Conservation (phyloP, 495 filamentous ascomycete species). For the Entonaema liquescens region DNA sequence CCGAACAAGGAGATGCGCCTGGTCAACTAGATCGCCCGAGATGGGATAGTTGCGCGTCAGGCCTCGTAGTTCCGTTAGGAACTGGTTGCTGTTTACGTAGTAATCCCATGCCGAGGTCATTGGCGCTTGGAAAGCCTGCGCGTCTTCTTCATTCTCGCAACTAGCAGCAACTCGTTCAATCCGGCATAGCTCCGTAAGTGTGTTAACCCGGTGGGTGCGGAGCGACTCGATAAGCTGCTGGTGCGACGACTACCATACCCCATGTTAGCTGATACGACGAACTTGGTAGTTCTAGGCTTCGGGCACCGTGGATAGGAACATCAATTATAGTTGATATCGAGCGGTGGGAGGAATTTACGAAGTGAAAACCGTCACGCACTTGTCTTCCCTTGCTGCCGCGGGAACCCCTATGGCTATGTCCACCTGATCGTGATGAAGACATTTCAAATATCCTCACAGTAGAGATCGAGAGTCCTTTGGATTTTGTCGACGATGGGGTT, state of each 20-base stretch:
- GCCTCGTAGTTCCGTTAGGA: conserved; percentile 75
- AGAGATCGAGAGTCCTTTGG: neutral
- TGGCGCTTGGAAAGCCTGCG: conserved; percentile 61
- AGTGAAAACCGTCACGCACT: conserved; percentile 43
- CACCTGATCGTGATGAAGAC: conserved; percentile 36
- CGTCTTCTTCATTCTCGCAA: conserved; percentile 63
- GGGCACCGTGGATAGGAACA: neutral
- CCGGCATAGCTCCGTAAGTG: conserved; percentile 75
- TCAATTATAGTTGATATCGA: conserved; percentile 5
- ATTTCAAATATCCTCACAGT: conserved; percentile 15
- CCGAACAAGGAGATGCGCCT: conserved; percentile 71
- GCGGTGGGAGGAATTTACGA: conserved; percentile 34
- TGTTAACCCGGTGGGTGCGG: conserved; percentile 72
- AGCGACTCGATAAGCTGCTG: conserved; percentile 62
- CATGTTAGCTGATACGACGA: conserved; percentile 17
- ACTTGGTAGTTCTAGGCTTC: neutral
- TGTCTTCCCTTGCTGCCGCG: conserved; percentile 35
- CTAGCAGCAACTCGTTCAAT: conserved; percentile 72
- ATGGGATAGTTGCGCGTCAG: conserved; percentile 77
- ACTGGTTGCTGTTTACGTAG: conserved; percentile 76
- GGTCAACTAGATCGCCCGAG: conserved; percentile 70
- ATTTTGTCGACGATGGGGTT: neutral
- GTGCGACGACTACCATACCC: conserved; percentile 33
- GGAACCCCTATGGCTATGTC: conserved; percentile 27
- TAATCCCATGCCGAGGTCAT: conserved; percentile 78